Conservation (phyloP, 345 rosid species). For the Rhodamnia rubescens region DNA sequence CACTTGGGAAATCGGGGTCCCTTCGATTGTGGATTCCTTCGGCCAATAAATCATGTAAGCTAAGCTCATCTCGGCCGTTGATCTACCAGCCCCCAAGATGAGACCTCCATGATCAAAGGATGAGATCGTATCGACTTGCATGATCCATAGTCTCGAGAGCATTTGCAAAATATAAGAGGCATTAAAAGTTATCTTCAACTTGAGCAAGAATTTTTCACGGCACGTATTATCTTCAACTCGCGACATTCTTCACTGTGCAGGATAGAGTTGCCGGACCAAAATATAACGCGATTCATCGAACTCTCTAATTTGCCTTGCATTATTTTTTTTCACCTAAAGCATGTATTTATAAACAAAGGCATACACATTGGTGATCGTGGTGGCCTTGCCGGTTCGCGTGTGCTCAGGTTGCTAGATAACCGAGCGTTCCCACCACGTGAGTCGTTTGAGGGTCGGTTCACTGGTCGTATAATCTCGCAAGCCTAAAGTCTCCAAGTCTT, state of each 20-base stretch:
- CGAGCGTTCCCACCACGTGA: too few species aligned
- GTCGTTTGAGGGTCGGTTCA: too few species aligned
- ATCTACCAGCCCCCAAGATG: background rate
- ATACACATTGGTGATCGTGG: too few species aligned
- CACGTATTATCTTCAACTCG: too few species aligned
- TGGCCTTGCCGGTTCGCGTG: too few species aligned
- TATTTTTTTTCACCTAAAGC: background rate
- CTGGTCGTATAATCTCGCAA: too few species aligned
- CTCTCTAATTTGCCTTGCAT: background rate
- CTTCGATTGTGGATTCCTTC: too few species aligned
- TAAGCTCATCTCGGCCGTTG: accelerated
- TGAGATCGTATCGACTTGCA: background rate
- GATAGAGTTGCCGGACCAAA: too few species aligned
- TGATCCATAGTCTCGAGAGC: background rate
- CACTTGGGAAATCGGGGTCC: background rate
- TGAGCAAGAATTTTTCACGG: too few species aligned
- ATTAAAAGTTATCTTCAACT: background rate
- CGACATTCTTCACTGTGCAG: background rate
- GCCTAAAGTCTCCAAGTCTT: too few species aligned
- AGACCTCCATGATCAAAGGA: background rate
- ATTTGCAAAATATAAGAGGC: background rate
- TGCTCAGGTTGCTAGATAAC: too few species aligned
- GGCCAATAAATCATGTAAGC: accelerated
- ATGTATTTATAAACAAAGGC: background rate
- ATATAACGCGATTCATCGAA: too few species aligned